Conservation (phyloP, 176 grass and related monocot species). For the Musa beccarii region DNA sequence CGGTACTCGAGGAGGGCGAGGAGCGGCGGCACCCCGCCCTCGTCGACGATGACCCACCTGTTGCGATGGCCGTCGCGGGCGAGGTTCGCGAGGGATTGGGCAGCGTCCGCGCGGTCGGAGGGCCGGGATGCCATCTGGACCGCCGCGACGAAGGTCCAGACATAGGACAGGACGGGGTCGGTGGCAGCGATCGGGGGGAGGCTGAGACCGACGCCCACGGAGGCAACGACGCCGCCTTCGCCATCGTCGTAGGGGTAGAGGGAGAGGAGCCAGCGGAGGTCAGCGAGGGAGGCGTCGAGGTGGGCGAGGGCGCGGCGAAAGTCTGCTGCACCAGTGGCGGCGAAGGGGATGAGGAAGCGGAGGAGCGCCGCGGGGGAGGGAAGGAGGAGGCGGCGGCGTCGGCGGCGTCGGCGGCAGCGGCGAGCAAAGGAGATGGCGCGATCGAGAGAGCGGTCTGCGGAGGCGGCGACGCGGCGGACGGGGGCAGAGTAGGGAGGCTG, state of each 20-base stretch:
- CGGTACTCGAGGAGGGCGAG: conserved; percentile 9
- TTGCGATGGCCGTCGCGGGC: conserved; percentile 16
- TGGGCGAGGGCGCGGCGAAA: not conserved
- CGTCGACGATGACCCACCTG: conserved; percentile 13
- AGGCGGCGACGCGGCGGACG: not conserved
- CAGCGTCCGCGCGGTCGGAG: conserved; percentile 16
- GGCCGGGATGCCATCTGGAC: conserved; percentile 1
- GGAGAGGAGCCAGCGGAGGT: conserved; percentile 13
- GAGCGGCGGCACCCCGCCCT: conserved; percentile 18
- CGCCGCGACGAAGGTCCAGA: conserved; percentile 14
- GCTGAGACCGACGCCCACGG: conserved; percentile 1
- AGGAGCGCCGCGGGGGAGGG: not conserved
- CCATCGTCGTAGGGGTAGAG: not conserved
- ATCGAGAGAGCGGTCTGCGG: not conserved
- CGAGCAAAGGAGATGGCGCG: conserved; percentile 12
- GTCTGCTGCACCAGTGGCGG: not conserved
- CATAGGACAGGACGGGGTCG: conserved; percentile 12
- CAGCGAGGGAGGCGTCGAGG: conserved; percentile 5
- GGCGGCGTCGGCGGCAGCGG: conserved; percentile 3
- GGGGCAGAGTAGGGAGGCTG: not conserved
- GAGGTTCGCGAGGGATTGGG: conserved; percentile 17
- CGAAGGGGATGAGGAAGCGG: not conserved
- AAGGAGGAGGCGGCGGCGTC: not conserved
- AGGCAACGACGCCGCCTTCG: not conserved
- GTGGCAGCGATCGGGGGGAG: conserved; percentile 16